phyloP scores from a whole-genome alignment of 208 protist genomes.

The Trypanosoma rangeli region DNA sequence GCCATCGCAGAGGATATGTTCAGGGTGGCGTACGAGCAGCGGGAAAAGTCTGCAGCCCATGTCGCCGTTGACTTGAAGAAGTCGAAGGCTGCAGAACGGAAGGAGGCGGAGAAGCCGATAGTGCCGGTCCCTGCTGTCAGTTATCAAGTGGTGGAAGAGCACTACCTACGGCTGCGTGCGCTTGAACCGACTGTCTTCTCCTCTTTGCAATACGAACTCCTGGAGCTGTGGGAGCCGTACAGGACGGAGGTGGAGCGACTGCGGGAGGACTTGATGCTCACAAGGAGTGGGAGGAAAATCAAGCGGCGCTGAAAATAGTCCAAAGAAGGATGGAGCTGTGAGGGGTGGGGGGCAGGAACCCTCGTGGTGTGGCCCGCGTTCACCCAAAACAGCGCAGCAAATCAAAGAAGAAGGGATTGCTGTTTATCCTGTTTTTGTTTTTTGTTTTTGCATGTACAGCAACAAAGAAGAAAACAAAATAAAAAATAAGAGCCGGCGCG shows the following conservation, averaged over 20 bases:
- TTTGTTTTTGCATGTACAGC: background rate
- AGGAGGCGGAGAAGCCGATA: conserved; percentile 60
- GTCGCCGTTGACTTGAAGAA: conserved; percentile 28
- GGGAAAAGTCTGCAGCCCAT: conserved; percentile 30
- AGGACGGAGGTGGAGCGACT: conserved; percentile 71
- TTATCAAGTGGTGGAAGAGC: conserved; percentile 71
- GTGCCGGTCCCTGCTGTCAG: conserved; percentile 56
- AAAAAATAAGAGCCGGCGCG: background rate
- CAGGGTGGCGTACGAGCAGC: conserved; percentile 69
- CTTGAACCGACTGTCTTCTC: conserved; percentile 83
- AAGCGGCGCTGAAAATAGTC: conserved; percentile 40
- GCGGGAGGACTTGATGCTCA: conserved; percentile 66
- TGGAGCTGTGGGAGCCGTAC: conserved; percentile 84
- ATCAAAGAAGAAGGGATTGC: background rate
- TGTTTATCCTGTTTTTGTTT: too few species aligned
- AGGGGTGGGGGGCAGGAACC: background rate
- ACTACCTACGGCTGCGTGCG: conserved; percentile 61
- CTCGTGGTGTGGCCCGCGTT: background rate
- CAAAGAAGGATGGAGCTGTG: background rate
- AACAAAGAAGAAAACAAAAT: background rate
- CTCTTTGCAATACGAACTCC: conserved; percentile 64
- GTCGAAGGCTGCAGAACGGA: conserved; percentile 32
- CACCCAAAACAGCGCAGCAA: background rate
- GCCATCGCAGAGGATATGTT: conserved; percentile 76
- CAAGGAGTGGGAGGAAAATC: conserved; percentile 46